Evolutionary conservation across 208 protist species (phyloP), one percentile per base, ranked within the genome.

Genomic region (Trypanosoma conorhini): DNA sequence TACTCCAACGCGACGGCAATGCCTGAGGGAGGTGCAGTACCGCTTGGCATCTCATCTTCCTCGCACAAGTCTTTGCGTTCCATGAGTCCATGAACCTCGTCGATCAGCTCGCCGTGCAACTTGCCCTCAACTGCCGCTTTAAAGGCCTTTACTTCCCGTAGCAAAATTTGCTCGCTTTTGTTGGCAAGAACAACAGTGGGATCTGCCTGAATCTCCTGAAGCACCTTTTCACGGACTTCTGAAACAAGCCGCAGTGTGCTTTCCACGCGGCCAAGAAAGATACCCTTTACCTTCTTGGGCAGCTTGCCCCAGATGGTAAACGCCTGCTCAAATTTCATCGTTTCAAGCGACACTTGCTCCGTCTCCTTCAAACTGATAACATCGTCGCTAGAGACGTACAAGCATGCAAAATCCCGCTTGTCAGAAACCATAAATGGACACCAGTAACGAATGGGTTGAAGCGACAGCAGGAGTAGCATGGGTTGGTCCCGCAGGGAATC

Each of bases 401-500:
- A 74, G 12, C 84, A 88, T 0, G 77, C 84, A 75, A 81, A 86
- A 78, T 95, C 81, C 26, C 79, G 79, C n/a, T 77, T 68, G 61
- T 93, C 87, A 50, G 94, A 72, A 40, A 93, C 70, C 24, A 91
- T 46, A 52, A 88, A 80, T 8, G 89, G 88, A 57, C 87, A 85
- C 87, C 87, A 94, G 75, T 88, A 97, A 17, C 89, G 86, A 50
- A 87, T 70, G 22, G 89, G 84, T 54, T 88, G 83, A 22, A 95
- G 76, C 1, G 89, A 79, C 13, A 97, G 82, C 38, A 94, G 80
- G n/a, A 87, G 70, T 62, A 97, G 63, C 89, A 97, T 93, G n/a
- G 92, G 89, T 71, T 97, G 87, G 62, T 94, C 92, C 65, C 94
- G 78, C 30, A 94, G 61, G 28, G 87, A 92, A 38, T 69, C 81